Evolutionary conservation across 225 moss, liverwort and hornwort species (phyloP), one percentile per base, ranked within the genome.

Genomic region (Sphagnum contortum): DNA sequence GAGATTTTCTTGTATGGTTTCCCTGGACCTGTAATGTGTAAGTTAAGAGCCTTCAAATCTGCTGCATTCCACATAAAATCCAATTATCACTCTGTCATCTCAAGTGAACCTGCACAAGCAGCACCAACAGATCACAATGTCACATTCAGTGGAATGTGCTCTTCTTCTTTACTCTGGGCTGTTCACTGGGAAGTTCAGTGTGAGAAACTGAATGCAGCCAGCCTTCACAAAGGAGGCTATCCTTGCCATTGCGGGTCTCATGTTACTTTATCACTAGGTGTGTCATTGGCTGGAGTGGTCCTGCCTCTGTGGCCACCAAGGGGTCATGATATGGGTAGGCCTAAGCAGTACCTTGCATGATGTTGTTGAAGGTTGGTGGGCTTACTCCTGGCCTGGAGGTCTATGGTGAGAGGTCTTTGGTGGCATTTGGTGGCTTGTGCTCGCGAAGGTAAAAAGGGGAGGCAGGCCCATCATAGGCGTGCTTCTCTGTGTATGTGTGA

Each of bases 331-430:
- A 75, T 81, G 84, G 84, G 83, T 83, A 88, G 88, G 96, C 88
- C 96, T 98, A 89, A 98, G 96, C 87, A 78, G 85, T 83, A 87
- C 89, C 89, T 98, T 93, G 98, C 98, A 93, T 98, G 98, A 98
- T 98, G 93, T 98, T 93, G 93, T 91, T 98, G 98, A 98, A 98
- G 98, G 98, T 98, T 98, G 98, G 89, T 98, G 98, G 98, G 98
- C 89, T 92, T 83, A 88, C 95, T 90, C 88, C 84, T 76, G 92
- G 88, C 95, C 92, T 92, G 96, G 96, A 96, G 96, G 88, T 90
- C 85, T 89, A 72, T 90, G 89, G 90, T 88, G 91, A 89, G 91
- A 90, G 96, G 90, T 83, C 82, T 83, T 84, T 96, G 96, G 94
- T 91, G 91, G 94, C 85, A 84, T 79, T 29, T 92, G 92, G 92